Base-by-base conservation (phyloP, 2,329 filamentous ascomycete genomes). In the Fusarium verticillioides region DNA sequence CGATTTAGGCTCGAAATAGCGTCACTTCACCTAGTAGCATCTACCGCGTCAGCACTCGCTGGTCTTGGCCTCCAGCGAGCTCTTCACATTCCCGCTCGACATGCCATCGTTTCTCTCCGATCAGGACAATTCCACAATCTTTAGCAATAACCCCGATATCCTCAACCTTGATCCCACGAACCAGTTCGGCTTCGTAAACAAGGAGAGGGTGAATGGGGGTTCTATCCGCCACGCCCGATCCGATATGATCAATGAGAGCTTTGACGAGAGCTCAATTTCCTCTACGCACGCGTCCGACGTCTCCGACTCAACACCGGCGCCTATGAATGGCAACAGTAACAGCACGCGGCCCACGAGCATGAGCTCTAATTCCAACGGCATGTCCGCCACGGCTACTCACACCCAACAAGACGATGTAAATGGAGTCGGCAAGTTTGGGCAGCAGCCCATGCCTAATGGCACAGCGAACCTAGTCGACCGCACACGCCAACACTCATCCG, bases 361-460 rank as follows among this genome's bases (percentile, higher is more conserved):
- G 83, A 88, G 85, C 81, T 87, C 89, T 42, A 78, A 89, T 78
- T 86, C 87, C 75, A 91, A 91, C 79, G 89, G 87, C 73, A 85
- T 84, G 75, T 83, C 85, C 64, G 78, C 79, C 69, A 80, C 81
- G 63, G 79, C 77, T 67, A 77, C 78, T n/a, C 74, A 57, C 34
- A 67, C 77, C 50, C 82, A 63, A 58, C 78, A 80, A 77, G 73
- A 80, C 60, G 61, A 74, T 65, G 52, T 28, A 28, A 36, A 49
- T 49, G 74, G 79, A 63, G 46, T 64, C 65, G 43, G 66, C 58
- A 69, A 59, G 66, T 71, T 64, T 44, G 71, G 62, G 46, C 69
- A 78, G 53, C 77, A 78, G 56, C 61, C 66, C 36, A 66, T 73
- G 56, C 43, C 74, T 54, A 81, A 82, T 65, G 81, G 78, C 63